These are phyloP conservation scores for Penicillium sp. DNA, from an alignment of 2,329 filamentous ascomycete species.

Conservation along the genomic window DNA sequence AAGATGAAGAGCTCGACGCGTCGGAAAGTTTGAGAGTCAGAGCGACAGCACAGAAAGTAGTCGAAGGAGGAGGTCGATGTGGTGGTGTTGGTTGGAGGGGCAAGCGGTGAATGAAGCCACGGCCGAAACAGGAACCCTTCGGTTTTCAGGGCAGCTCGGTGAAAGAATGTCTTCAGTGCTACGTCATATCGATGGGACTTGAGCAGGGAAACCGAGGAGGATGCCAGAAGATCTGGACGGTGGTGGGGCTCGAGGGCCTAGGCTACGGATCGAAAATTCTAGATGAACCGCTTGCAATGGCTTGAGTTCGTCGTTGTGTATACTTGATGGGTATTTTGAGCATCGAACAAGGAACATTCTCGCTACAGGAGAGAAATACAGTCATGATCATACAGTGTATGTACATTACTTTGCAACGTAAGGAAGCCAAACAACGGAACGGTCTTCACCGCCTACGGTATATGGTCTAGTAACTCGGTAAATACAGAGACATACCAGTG, in stretches of 20 bases:
- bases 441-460: background rate
- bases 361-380: background rate
- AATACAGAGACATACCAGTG: background rate
- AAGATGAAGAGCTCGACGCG: background rate
- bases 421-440: background rate
- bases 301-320: background rate
- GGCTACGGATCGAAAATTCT: background rate
- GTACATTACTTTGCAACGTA: background rate
- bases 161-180: conserved; percentile 20
- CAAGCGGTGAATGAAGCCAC: conserved; percentile 29
- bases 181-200: conserved; percentile 20
- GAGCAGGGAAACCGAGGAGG: background rate
- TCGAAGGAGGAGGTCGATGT: background rate
- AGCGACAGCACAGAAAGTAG: background rate
- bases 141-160: conserved; percentile 11
- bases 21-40: background rate
- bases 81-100: conserved; percentile 19
- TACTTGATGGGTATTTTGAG: background rate
- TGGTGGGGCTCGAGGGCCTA: background rate
- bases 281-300: background rate
- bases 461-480: background rate
- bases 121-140: conserved; percentile 23
- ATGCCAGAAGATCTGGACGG: background rate
- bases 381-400: background rate
- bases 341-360: background rate